A percentile compares a stretch with the other conserved stretches of the same genome.
Evolutionary conservation across 495 filamentous ascomycete species (phyloP).

Genomic region (Penicillium malachiteum): DNA sequence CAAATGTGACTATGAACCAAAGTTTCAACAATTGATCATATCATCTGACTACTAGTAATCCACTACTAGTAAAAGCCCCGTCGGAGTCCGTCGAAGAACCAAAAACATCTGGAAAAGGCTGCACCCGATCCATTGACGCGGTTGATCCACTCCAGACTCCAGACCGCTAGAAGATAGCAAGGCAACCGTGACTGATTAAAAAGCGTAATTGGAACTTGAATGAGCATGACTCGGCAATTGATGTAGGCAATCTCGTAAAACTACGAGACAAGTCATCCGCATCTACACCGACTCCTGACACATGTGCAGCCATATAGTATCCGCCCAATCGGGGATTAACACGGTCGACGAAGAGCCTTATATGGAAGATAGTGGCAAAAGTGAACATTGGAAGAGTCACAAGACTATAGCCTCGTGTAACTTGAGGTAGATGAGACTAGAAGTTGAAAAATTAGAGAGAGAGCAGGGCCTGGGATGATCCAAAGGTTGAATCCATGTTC

Average conservation of each 20-base stretch:
- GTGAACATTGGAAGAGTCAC: neutral
- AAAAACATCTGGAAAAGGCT: neutral
- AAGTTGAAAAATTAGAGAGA: too few species aligned
- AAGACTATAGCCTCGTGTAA: neutral
- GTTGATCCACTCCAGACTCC: too few species aligned
- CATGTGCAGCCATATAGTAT: slow-evolving; percentile 58
- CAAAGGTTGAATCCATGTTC: too few species aligned
- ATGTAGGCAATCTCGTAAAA: slow-evolving; percentile 30
- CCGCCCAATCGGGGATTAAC: slow-evolving; percentile 49
- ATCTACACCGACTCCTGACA: slow-evolving; percentile 46
- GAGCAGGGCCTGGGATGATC: too few species aligned
- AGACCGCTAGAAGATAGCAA: too few species aligned
- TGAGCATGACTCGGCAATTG: too few species aligned
- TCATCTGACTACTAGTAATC: too few species aligned
- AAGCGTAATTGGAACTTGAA: too few species aligned
- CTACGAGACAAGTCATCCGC: slow-evolving; percentile 54
- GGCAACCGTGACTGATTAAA: too few species aligned
- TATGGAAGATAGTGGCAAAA: neutral
- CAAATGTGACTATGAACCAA: too few species aligned
- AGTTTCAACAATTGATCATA: too few species aligned
- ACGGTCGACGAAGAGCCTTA: slow-evolving; percentile 49
- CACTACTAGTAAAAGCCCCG: neutral
- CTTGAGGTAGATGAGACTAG: too few species aligned
- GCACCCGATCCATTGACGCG: neutral
- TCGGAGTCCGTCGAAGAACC: neutral